Conservation (phyloP, 2,329 filamentous ascomycete genomes). For the Ilyonectria mors-panacis region DNA sequence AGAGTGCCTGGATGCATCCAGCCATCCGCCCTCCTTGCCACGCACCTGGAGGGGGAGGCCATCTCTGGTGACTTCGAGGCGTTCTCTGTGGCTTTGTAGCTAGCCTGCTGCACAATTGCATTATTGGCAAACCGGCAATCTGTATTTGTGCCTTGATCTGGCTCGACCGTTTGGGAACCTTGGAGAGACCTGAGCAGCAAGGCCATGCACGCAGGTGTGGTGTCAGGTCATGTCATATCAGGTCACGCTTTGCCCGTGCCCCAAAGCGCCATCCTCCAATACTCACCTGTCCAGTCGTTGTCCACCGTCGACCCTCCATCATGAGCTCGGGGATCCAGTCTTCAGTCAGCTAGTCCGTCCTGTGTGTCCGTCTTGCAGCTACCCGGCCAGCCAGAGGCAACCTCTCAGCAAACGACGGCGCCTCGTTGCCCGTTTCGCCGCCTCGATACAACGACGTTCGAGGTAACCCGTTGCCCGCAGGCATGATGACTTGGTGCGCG, state of each 20-base stretch:
- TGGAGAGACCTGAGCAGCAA: constrained; percentile 15
- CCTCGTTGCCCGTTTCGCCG: neutral
- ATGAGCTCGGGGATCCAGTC: constrained; percentile 30
- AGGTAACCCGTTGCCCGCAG: constrained; percentile 7
- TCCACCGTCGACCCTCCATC: constrained; percentile 43
- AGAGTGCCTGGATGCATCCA: constrained; percentile 12
- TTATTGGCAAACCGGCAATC: constrained; percentile 5
- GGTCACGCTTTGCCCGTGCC: constrained; percentile 44
- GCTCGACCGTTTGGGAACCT: constrained; percentile 6
- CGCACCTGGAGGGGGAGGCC: neutral
- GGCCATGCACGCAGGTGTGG: constrained; percentile 43
- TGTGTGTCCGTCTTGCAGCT: constrained; percentile 29
- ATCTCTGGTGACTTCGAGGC: too few species aligned
- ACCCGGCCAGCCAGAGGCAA: constrained; percentile 17
- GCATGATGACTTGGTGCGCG: constrained; percentile 5
- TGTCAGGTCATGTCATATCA: constrained; percentile 49
- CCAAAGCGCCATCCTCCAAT: constrained; percentile 41
- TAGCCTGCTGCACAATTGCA: constrained; percentile 5
- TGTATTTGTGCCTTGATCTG: constrained; percentile 12
- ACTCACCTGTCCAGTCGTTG: constrained; percentile 40
- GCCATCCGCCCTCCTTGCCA: neutral
- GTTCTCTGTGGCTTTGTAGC: neutral
- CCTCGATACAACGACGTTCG: constrained; percentile 16
- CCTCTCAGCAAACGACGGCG: constrained; percentile 1
- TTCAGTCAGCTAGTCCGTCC: constrained; percentile 21